Conservation (phyloP, 495 filamentous ascomycete species). For the Penicillium waksmanii region DNA sequence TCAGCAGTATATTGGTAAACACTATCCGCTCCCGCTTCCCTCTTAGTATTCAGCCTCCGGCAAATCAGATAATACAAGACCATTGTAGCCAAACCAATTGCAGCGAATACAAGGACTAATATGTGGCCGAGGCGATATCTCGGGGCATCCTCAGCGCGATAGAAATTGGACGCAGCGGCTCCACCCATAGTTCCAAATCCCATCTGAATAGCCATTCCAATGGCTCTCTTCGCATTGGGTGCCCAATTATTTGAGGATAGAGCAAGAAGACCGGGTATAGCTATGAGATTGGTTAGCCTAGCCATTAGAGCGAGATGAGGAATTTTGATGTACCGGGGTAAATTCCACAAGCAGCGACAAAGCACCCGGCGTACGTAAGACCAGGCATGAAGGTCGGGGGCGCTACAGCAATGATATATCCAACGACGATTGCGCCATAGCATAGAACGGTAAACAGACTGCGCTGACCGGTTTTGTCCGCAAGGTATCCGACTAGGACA, state of each 20-base stretch:
- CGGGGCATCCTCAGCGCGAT: conserved; percentile 13
- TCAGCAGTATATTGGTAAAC: conserved; percentile 12
- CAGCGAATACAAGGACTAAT: conserved; percentile 13
- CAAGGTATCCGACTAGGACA: conserved; percentile 11
- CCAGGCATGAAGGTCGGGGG: conserved; percentile 12
- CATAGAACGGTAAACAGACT: conserved; percentile 15
- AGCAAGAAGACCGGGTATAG: conserved; percentile 13
- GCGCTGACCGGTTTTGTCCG: conserved; percentile 13
- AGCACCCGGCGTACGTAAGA: conserved; percentile 14
- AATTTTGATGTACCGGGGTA: conserved; percentile 5
- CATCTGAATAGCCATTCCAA: conserved; percentile 20
- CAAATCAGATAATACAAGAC: conserved; percentile 7
- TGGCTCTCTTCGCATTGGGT: conserved; percentile 14
- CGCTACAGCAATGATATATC: conserved; percentile 15
- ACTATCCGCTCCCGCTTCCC: conserved; percentile 9
- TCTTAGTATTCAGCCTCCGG: conserved; percentile 8
- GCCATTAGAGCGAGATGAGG: neutral
- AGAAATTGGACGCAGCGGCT: conserved; percentile 20
- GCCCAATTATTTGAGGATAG: conserved; percentile 17
- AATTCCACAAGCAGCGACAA: conserved; percentile 17
- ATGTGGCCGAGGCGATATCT: conserved; percentile 16
- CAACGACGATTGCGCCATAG: conserved; percentile 12
- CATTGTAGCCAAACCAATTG: conserved; percentile 6
- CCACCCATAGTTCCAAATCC: conserved; percentile 18
- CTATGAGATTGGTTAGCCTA: neutral